A percentile compares a stretch with the other conserved stretches of the same genome.
Evolutionary conservation across 306 rosid genomes (phyloP).

Genomic region (Acacia crassicarpa): DNA sequence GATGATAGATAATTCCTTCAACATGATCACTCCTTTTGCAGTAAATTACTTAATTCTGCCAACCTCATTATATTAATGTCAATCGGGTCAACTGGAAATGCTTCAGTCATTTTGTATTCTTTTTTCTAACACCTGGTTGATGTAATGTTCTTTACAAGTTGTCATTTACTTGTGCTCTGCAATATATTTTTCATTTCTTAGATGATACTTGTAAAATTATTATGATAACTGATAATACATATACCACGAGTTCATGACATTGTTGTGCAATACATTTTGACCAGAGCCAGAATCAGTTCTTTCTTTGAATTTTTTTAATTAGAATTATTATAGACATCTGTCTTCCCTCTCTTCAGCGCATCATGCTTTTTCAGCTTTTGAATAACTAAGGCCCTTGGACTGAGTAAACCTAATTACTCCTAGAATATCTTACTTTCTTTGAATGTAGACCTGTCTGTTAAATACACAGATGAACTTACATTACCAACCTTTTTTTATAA

Average conservation of each 20-base stretch:
- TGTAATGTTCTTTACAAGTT: constrained; percentile 15
- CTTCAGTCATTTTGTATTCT: constrained; percentile 15
- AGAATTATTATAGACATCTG: background rate
- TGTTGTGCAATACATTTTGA: constrained; percentile 18
- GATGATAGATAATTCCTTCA: constrained; percentile 53
- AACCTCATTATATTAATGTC: background rate
- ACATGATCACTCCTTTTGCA: constrained; percentile 8
- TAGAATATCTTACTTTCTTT: background rate
- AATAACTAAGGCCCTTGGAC: background rate
- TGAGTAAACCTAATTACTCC: background rate
- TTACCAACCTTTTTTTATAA: background rate
- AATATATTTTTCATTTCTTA: constrained; percentile 15
- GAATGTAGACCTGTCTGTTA: background rate
- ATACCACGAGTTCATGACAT: background rate
- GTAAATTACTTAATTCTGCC: constrained; percentile 6
- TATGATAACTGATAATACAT: background rate
- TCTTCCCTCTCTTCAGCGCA: background rate
- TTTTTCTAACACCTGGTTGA: constrained; percentile 10
- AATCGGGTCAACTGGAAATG: constrained; percentile 17
- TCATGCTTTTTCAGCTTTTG: background rate
- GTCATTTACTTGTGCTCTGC: constrained; percentile 15
- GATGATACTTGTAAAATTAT: background rate
- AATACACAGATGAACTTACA: background rate
- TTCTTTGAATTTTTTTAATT: constrained; percentile 12
- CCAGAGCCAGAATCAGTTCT: background rate